Base-by-base conservation (phyloP, 768 basidiomycete species). In the Lenzites betulinus region DNA sequence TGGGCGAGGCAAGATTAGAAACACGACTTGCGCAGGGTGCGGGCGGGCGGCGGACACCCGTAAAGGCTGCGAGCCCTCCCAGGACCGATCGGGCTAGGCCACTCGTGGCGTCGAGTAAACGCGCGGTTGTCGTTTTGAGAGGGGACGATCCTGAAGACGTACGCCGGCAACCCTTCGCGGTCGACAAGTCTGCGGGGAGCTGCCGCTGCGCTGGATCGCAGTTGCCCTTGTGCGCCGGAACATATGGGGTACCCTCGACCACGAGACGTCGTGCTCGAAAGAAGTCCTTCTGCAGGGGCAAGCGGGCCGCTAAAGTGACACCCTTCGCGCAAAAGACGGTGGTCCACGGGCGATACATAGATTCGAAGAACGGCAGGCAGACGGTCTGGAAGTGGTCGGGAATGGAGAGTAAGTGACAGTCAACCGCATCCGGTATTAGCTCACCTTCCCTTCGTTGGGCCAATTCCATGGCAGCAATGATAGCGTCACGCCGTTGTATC, bases 91-190 rank as follows among this genome's bases (percentile, higher is more conserved):
- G 46, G 59, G 53, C 60, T 39, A 55, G 60, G 48, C 59, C 48
- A 30, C 42, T 46, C 41, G 41, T 50, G 54, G 60, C 48, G 49
- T 51, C 54, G 48, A 46, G 39, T 56, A 55, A 47, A 61, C 49
- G 48, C 60, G 60, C 60, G 48, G 18, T 18, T 25, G 60, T 61
- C 60, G 51, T 55, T 43, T 13, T 41, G 51, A 54, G 18, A 43
- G 47, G 49, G 30, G 60, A 61, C 60, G 60, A 61, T 61, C 60
- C 41, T 20, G 28, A 22, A 26, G 41, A 43, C 51, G 35, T 43
- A 46, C 20, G 22, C 46, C 22, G 33, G 43, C 26, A 33, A 28
- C 39, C 36, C 53, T 53, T 53, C 35, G 47, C 33, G 20, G 18
- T 33, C 46, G 39, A 49, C 15, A 23, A 18, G 15, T 8, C 46